These are phyloP conservation scores for Cyclostephanos tholiformis DNA, from an alignment of 108 stramenopile genomes.

Conservation along the genomic window DNA sequence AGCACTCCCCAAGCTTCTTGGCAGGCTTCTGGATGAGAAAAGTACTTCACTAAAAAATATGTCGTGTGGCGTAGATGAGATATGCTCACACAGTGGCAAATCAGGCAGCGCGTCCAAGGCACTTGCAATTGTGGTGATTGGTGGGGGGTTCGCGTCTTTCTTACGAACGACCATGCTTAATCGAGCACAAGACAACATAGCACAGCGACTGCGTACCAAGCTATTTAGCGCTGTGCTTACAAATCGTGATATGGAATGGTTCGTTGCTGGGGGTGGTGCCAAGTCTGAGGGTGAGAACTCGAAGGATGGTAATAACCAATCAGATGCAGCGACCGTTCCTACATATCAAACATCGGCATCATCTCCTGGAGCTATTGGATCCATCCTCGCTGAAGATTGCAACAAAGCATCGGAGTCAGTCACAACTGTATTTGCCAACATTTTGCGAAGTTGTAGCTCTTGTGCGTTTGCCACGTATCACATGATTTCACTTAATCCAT, in stretches of 20 bases:
- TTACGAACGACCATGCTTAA: conserved; percentile 73
- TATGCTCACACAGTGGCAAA: conserved; percentile 21
- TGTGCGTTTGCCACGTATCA: conserved; percentile 75
- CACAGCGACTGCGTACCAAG: conserved; percentile 64
- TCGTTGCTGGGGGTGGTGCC: conserved; percentile 46
- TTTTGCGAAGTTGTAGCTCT: conserved; percentile 72
- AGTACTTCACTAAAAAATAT: conserved; percentile 8
- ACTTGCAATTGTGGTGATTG: conserved; percentile 62
- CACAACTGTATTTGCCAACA: conserved; percentile 73
- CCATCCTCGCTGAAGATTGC: conserved; percentile 76
- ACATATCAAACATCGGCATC: conserved; percentile 20
- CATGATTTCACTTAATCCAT: conserved; percentile 82
- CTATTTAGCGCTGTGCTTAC: conserved; percentile 61
- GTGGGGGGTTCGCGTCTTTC: conserved; percentile 83
- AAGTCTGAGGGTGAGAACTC: conserved; percentile 16
- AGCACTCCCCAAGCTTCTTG: conserved; percentile 68
- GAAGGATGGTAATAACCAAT: conserved; percentile 5
- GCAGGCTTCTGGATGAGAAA: conserved; percentile 75
- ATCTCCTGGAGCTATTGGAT: conserved; percentile 73
- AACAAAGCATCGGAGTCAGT: conserved; percentile 62
- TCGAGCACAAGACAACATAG: conserved; percentile 71
- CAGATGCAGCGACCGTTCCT: background rate
- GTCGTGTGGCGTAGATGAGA: conserved; percentile 25
- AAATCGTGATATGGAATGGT: conserved; percentile 78
- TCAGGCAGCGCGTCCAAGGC: conserved; percentile 42